Base-by-base conservation (phyloP, 805 yeast genomes). In the Saturnispora besseyi region DNA sequence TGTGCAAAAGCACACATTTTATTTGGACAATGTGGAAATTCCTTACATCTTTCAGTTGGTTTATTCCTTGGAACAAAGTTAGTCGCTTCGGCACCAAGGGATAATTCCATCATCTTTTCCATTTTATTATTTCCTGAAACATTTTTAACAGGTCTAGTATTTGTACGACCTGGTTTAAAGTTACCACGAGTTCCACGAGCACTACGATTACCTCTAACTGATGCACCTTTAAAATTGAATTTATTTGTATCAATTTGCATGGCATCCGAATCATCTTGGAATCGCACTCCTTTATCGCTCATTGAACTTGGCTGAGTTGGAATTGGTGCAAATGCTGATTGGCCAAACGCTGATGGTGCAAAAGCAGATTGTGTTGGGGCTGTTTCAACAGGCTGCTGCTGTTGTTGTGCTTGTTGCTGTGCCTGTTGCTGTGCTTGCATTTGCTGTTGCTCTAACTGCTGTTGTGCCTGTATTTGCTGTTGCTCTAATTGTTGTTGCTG, bases 1-100 rank as follows among this genome's bases (percentile, higher is more conserved):
- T 89, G 96, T 3, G 88, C 79, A 61, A 77, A 81, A 40, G 74
- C 75, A 65, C 96, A 89, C 47, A 78, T 79, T 62, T 73, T 79
- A 49, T 70, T 60, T 12, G 76, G 73, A 67, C 93, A 85, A 62
- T 81, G 77, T 42, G 95, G 95, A 62, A 82, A 84, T 42, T 79
- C 73, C 34, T 70, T 72, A 62, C 95, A 85, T 61, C 93, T 78
- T 26, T 82, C 83, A 15, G 59, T 72, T 74, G 61, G 79, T 74
- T 57, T 76, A 29, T 46, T 44, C 71, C 56, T 72, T 66, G 72
- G 75, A 21, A 72, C 72, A 49, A 77, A 60, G 54, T 57, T 68
- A 18, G 65, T 61, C 15, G 59, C 48, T 18, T 53, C 58, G 38
- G 56, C 58, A 52, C 54, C 56, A 49, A 61, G 57, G 12, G 69